These are phyloP conservation scores for Pseudogymnoascus sp. DNA, from an alignment of 2,329 filamentous ascomycete species.

Conservation along the genomic window DNA sequence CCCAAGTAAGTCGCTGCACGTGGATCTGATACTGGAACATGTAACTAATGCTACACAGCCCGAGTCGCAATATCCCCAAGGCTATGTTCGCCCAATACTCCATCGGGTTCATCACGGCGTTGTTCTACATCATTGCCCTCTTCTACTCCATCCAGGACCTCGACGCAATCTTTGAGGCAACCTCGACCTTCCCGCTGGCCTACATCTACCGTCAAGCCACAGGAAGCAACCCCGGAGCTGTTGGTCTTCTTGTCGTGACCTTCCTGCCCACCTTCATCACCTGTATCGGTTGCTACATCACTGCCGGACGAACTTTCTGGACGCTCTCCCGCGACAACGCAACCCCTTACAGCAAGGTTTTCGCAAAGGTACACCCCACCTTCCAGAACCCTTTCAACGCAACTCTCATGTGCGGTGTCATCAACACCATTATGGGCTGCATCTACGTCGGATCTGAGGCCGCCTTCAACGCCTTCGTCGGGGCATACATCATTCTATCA, in stretches of 20 bases:
- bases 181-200: constrained; percentile 49
- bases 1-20: constrained; percentile 23
- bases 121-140: constrained; percentile 43
- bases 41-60: constrained; percentile 15
- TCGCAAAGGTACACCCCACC: constrained; percentile 38
- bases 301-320: constrained; percentile 52
- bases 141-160: constrained; percentile 50
- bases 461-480: constrained; percentile 59
- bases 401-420: constrained; percentile 39
- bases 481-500: constrained; percentile 46
- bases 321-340: constrained; percentile 50
- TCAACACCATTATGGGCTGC: constrained; percentile 48
- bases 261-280: constrained; percentile 44
- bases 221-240: constrained; percentile 40
- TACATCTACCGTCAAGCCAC: constrained; percentile 57
- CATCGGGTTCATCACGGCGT: constrained; percentile 41
- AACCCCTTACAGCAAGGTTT: constrained; percentile 41
- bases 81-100: constrained; percentile 41
- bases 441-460: constrained; percentile 57
- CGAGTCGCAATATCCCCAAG: constrained; percentile 43
- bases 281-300: constrained; percentile 49
- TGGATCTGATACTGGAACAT: background rate
- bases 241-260: constrained; percentile 44
- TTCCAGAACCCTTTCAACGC: constrained; percentile 46
- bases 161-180: constrained; percentile 42